Base-by-base conservation (phyloP, 352 stramenopile genomes). In the Phytophthora megakarya region DNA sequence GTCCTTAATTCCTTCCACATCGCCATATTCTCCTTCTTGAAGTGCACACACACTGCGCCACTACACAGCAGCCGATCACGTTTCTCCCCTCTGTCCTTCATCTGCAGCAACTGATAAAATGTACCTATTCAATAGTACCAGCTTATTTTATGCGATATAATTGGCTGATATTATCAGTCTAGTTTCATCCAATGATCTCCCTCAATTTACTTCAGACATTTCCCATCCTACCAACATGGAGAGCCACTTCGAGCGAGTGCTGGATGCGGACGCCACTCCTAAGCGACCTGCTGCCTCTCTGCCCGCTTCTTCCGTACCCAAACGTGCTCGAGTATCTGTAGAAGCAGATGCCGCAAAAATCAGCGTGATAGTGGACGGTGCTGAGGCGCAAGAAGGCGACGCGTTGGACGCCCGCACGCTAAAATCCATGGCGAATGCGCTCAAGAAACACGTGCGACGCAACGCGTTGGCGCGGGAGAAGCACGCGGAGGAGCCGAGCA, bases 381-480 rank as follows among this genome's bases (percentile, higher is more conserved):
- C 78, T 3, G 67, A 84, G 45, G 71, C 64, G n/a, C 63, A 86
- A 35, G 71, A 78, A 18, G 60, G 79, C 37, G 78, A 78, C 25
- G 65, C 69, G 11, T 44, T 97, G 43, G 87, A 96, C 59, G 74
- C 84, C 32, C 84, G 84, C 21, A 53, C 80, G 33, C 70, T 96
- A 43, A 91, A 92, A 58, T 70, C 88, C 30, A 80, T 96, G 72
- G 64, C 80, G 9, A 70, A 84, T 39, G 61, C 70, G 18, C 70
- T 97, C 4, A 70, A 92, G 39, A 92, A 92, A 61, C 68, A 77
- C 46, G 80, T 96, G 16, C 80, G 74, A 3, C 80, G 76, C 68
- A 97, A 97, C 54, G 86, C 89, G 13, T 60, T 93, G 50, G 72
- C 85, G 57, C 85, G 89, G 16, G 78, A 88, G 48, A 96, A 96